phyloP scores from a whole-genome alignment of 108 stramenopile genomes.

The Fragilariopsis cylindrus region DNA sequence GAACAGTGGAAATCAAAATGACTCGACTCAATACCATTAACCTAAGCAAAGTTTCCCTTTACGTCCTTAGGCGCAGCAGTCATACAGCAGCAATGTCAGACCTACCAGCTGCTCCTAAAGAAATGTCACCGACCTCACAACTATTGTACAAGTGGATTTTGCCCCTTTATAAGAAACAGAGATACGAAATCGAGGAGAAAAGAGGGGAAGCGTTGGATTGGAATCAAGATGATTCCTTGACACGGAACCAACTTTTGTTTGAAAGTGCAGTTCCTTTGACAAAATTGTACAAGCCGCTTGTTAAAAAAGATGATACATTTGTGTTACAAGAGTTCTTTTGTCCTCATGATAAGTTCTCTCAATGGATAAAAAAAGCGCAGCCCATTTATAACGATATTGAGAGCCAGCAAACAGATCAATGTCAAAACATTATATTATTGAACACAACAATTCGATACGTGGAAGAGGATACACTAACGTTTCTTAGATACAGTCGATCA shows the following conservation, averaged over 20 bases:
- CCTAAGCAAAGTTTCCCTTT: not conserved
- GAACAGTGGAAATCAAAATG: conserved; percentile 7
- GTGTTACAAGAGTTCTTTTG: conserved; percentile 10
- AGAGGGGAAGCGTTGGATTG: not conserved
- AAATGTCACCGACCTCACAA: not conserved
- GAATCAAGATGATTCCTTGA: not conserved
- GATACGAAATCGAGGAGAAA: no score
- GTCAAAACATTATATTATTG: not conserved
- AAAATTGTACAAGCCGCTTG: not conserved
- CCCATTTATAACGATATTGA: conserved; percentile 6
- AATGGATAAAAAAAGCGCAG: not conserved
- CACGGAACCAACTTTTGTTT: conserved; percentile 9
- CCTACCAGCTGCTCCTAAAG: not conserved
- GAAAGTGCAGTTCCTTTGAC: conserved; percentile 7
- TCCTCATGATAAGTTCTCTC: conserved; percentile 1
- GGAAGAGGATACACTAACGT: not conserved
- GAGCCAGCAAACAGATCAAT: not conserved
- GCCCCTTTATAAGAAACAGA: not conserved
- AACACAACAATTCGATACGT: conserved; percentile 13
- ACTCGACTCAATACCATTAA: conserved; percentile 4
- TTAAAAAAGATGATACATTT: not conserved
- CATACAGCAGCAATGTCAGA: not conserved
- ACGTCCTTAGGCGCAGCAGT: not conserved
- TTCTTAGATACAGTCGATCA: not conserved
- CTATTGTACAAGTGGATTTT: conserved; percentile 5